Percentiles rank a stretch among this genome's conserved stretches.
Evolutionary conservation across 2,329 filamentous ascomycete genomes (phyloP).

Genomic region (Colletotrichum horii): DNA sequence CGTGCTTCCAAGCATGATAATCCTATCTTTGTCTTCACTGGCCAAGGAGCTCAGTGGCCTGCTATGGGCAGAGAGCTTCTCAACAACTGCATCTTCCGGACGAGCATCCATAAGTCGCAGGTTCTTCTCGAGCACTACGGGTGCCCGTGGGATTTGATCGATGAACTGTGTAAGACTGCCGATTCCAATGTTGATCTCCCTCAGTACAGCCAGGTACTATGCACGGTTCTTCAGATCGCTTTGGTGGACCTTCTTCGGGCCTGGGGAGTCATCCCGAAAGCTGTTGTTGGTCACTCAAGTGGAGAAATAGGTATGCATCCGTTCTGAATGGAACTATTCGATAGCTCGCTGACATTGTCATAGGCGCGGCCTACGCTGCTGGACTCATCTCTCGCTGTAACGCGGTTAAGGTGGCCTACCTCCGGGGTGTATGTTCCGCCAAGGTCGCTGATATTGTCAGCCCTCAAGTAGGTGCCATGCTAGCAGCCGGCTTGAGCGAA

Average conservation of each 20-base stretch:
- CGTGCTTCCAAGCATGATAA: neutral
- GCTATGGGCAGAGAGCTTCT: conserved; percentile 37
- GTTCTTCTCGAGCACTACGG: neutral
- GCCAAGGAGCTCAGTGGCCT: conserved; percentile 41
- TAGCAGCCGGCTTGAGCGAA: conserved; percentile 30
- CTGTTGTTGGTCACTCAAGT: neutral
- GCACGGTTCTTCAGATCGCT: conserved; percentile 52
- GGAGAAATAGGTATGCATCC: neutral
- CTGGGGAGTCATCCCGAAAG: conserved; percentile 38
- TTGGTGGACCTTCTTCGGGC: conserved; percentile 47
- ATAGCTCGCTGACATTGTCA: neutral
- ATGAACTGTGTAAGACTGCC: neutral
- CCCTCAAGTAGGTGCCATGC: conserved; percentile 30
- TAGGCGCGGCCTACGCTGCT: conserved; percentile 46
- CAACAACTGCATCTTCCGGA: conserved; percentile 6
- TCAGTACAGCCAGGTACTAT: conserved; percentile 40
- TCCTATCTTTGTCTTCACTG: conserved; percentile 34
- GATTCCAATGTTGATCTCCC: neutral
- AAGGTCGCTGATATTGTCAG: neutral
- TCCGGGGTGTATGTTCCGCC: conserved; percentile 28
- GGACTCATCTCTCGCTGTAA: conserved; percentile 30
- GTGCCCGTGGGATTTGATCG: neutral
- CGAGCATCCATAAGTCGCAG: neutral
- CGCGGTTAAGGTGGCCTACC: conserved; percentile 36
- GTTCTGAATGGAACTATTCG: fast-evolving